These are phyloP conservation scores for Micromonas pusilla DNA, from an alignment of 139 green algal genomes.

Conservation along the genomic window DNA sequence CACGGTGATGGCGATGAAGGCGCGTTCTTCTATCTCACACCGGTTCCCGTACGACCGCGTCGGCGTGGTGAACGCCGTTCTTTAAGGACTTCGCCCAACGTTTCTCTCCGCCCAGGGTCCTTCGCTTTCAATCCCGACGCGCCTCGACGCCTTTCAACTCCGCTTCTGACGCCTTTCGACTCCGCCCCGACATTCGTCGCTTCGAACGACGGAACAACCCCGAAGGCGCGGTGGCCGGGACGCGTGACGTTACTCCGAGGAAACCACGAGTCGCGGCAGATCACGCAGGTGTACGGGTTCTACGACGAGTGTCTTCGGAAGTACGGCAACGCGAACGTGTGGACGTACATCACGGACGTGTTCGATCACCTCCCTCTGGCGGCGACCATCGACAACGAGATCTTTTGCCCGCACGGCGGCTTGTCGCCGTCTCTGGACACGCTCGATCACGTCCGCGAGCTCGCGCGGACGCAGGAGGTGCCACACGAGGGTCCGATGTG, in stretches of 20 bases:
- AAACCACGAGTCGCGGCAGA: conserved; percentile 97
- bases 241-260: conserved; percentile 94
- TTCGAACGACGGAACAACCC: no score
- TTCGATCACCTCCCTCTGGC: conserved; percentile 98
- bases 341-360: conserved; percentile 97
- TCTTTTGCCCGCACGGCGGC: conserved; percentile 96
- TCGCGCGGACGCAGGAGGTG: conserved; percentile 91
- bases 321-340: conserved; percentile 96
- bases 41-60: no score
- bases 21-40: no score
- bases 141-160: no score
- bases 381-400: conserved; percentile 87
- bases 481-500: conserved; percentile 87
- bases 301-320: conserved; percentile 99
- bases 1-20: conserved; percentile 46
- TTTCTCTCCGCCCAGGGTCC: no score
- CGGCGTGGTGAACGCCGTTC: no score
- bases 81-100: no score
- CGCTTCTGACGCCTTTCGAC: no score
- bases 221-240: conserved; percentile 80
- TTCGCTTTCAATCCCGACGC: no score
- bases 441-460: conserved; percentile 83
- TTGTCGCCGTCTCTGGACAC: conserved; percentile 92
- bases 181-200: no score
- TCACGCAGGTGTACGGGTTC: conserved; percentile 96